phyloP scores from a whole-genome alignment of 176 grass and related monocot species.

The Phoenix roebelenii region DNA sequence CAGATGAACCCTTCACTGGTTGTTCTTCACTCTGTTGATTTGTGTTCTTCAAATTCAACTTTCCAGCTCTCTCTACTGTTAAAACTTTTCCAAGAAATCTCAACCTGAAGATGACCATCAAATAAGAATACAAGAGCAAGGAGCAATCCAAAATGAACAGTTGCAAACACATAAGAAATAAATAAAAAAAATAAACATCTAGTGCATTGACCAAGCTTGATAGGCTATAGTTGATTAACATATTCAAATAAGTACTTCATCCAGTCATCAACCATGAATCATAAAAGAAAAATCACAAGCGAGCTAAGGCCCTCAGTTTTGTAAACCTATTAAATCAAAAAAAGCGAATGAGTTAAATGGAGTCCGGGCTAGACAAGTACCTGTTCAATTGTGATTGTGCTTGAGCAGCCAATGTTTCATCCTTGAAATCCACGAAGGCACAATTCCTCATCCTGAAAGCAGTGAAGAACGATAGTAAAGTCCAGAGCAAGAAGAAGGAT shows the following conservation, averaged over 20 bases:
- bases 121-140: conserved; percentile 9
- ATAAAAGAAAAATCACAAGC: too few species aligned
- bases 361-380: conserved; percentile 16
- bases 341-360: too few species aligned
- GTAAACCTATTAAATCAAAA: too few species aligned
- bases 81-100: conserved; percentile 82
- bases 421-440: conserved; percentile 89
- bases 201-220: too few species aligned
- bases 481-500: conserved; percentile 7
- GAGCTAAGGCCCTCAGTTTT: too few species aligned
- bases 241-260: too few species aligned
- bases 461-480: background rate
- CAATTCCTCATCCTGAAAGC: conserved; percentile 67
- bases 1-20: conserved; percentile 12
- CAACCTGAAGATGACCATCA: conserved; percentile 42
- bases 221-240: too few species aligned
- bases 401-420: conserved; percentile 54
- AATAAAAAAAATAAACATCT: too few species aligned
- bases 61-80: conserved; percentile 53
- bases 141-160: background rate
- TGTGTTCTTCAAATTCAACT: conserved; percentile 29
- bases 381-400: conserved; percentile 67
- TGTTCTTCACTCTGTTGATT: conserved; percentile 36
- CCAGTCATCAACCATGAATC: too few species aligned
- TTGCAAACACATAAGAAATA: background rate